A percentile compares a stretch with the other conserved stretches of the same genome.
phyloP scores from a whole-genome alignment of 257 asterid species.

The Paraleonurus japonicus region DNA sequence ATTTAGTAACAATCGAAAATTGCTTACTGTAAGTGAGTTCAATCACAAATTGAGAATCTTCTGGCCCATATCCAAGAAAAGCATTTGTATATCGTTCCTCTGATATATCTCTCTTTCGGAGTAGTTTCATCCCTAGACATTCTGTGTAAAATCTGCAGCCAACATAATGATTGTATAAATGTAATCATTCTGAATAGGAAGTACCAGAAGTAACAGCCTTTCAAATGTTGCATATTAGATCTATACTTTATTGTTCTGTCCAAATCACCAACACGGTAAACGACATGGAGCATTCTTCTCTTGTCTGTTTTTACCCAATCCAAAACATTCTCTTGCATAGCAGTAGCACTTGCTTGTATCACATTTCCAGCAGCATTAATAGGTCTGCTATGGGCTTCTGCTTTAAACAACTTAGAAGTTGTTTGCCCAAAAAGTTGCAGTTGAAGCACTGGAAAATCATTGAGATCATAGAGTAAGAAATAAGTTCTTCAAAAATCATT shows the following conservation, averaged over 20 bases:
- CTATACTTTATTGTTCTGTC: slow-evolving; percentile 93
- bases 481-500: slow-evolving; percentile 1
- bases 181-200: slow-evolving; percentile 12
- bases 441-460: slow-evolving; percentile 53
- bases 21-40: slow-evolving; percentile 95
- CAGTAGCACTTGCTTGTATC: slow-evolving; percentile 63
- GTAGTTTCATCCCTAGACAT: slow-evolving; percentile 94
- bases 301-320: slow-evolving; percentile 93
- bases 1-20: slow-evolving; percentile 9
- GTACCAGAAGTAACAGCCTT: slow-evolving; percentile 24
- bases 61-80: slow-evolving; percentile 98
- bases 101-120: slow-evolving; percentile 88
- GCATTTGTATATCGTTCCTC: slow-evolving; percentile 97
- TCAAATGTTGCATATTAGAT: not conserved
- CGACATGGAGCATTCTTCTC: slow-evolving; percentile 98
- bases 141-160: slow-evolving; percentile 90
- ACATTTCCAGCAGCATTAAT: slow-evolving; percentile 57
- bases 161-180: slow-evolving; percentile 20
- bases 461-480: slow-evolving; percentile 27
- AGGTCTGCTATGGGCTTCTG: slow-evolving; percentile 33
- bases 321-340: slow-evolving; percentile 61
- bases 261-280: slow-evolving; percentile 95
- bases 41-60: slow-evolving; percentile 94
- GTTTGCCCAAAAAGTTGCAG: slow-evolving; percentile 59
- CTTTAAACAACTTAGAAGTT: slow-evolving; percentile 49